phyloP scores from a whole-genome alignment of 441 rosid species.

The Rhodomyrtus psidioides region DNA sequence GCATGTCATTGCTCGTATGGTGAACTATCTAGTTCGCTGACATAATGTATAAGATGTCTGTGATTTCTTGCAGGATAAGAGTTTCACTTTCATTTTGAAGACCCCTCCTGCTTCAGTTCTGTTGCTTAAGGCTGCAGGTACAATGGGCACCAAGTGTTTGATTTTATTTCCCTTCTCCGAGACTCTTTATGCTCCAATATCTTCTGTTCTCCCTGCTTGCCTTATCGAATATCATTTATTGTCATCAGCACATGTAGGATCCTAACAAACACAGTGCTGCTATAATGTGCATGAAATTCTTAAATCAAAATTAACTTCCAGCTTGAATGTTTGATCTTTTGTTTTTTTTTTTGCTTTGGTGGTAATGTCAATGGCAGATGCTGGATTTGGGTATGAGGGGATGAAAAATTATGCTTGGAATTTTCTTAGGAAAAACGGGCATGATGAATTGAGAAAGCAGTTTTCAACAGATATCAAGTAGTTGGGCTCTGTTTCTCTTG shows the following conservation, averaged over 20 bases:
- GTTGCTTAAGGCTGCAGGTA: slow-evolving; percentile 90
- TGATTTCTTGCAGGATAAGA: slow-evolving; percentile 54
- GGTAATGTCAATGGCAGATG: neutral
- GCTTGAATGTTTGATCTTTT: neutral
- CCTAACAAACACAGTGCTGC: neutral
- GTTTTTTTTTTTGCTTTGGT: neutral
- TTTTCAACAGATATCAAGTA: neutral
- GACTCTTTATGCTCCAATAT: neutral
- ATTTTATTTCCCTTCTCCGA: neutral
- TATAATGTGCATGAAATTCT: neutral
- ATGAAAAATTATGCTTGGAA: neutral
- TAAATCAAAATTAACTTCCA: neutral
- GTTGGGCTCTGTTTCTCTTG: neutral
- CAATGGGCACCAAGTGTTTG: slow-evolving; percentile 5
- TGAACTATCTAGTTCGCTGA: neutral
- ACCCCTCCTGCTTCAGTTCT: slow-evolving; percentile 94
- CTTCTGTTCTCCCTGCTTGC: neutral
- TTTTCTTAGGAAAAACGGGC: neutral
- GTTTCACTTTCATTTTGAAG: slow-evolving; percentile 88
- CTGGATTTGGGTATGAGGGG: neutral
- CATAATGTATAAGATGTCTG: neutral
- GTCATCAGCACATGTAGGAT: neutral
- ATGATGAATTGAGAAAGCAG: neutral
- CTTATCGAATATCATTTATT: neutral
- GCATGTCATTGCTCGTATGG: neutral